Conservation (phyloP, 2,329 filamentous ascomycete genomes). For the Hansfordia pulvinata region DNA sequence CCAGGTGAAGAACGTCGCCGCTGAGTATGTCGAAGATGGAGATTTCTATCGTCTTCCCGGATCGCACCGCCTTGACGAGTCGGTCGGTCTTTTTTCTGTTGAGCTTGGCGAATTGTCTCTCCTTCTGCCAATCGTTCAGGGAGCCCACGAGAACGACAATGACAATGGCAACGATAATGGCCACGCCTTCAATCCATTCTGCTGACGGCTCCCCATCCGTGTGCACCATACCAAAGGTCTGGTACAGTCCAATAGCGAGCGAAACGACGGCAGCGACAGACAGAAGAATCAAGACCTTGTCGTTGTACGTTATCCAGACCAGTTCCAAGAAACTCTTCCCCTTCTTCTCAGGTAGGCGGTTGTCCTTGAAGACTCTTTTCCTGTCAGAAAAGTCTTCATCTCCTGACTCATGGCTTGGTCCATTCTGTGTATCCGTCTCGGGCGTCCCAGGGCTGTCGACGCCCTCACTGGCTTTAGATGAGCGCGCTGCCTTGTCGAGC, state of each 20-base stretch:
- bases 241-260: slow-evolving; percentile 61
- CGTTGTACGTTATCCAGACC: slow-evolving; percentile 75
- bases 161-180: slow-evolving; percentile 66
- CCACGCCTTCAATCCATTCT: slow-evolving; percentile 73
- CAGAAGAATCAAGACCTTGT: slow-evolving; percentile 65
- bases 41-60: slow-evolving; percentile 55
- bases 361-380: slow-evolving; percentile 58
- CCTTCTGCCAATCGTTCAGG: slow-evolving; percentile 69
- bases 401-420: no score
- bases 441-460: slow-evolving; percentile 1
- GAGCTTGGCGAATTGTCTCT: slow-evolving; percentile 64
- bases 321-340: slow-evolving; percentile 59
- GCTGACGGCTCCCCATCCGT: slow-evolving; percentile 36
- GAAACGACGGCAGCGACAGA: slow-evolving; percentile 60
- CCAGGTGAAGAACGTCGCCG: slow-evolving; percentile 59
- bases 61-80: slow-evolving; percentile 56
- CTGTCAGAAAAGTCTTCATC: slow-evolving; percentile 42
- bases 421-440: no score
- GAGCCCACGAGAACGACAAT: slow-evolving; percentile 69
- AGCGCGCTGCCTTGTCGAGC: slow-evolving; percentile 26
- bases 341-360: slow-evolving; percentile 60
- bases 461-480: slow-evolving; percentile 12
- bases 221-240: slow-evolving; percentile 52
- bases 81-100: slow-evolving; percentile 73
- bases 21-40: slow-evolving; percentile 57